Conservation (phyloP, 208 protist species). For the Tritrichomonas foetus region DNA sequence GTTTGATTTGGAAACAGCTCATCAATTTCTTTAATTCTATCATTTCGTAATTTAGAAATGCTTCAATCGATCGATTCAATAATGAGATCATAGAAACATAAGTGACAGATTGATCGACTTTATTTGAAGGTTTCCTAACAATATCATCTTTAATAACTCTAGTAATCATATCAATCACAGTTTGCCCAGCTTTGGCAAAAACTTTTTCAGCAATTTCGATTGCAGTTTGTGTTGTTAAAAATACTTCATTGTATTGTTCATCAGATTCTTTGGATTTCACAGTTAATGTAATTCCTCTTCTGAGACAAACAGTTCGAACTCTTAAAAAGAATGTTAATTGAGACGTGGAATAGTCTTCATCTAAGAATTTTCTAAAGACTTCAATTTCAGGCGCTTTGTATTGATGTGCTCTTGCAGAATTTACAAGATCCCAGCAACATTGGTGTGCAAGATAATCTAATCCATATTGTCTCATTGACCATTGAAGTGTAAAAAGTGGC, state of each 20-base stretch:
- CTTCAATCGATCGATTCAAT: background rate
- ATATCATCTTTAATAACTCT: background rate
- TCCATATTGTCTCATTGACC: background rate
- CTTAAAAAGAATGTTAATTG: conserved; percentile 32
- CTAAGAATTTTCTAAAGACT: background rate
- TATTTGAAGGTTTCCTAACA: background rate
- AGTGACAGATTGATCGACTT: background rate
- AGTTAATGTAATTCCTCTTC: background rate
- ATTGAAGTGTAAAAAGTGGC: background rate
- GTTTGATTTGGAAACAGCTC: background rate
- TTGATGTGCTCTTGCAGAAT: background rate
- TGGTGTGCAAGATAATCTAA: background rate
- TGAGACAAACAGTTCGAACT: background rate
- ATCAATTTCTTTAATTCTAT: background rate
- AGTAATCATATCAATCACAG: background rate
- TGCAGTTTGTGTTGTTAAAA: background rate
- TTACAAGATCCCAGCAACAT: background rate
- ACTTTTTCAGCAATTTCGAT: background rate
- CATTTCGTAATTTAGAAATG: background rate
- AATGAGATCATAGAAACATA: background rate
- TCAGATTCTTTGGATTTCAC: background rate
- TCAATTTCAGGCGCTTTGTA: background rate
- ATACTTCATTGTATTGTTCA: background rate
- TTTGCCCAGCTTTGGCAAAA: background rate
- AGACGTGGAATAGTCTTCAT: background rate